Conservation (phyloP, 2,329 filamentous ascomycete genomes). For the Lecanicillium sp. region DNA sequence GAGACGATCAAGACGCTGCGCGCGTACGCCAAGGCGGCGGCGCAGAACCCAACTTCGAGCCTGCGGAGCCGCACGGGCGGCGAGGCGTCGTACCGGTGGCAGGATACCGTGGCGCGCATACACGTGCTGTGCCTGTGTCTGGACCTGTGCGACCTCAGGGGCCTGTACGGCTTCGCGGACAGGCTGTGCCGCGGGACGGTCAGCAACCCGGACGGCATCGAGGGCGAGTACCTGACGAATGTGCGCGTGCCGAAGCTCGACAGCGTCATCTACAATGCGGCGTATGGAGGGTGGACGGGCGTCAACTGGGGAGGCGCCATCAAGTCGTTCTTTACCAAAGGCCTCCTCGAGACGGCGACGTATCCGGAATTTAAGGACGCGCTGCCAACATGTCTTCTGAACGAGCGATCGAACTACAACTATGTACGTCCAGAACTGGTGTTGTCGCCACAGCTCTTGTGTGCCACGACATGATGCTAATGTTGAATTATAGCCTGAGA, state of each 20-base stretch:
- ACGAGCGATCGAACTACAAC: slow-evolving; percentile 29
- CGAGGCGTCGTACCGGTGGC: slow-evolving; percentile 22
- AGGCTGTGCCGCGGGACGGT: slow-evolving; percentile 39
- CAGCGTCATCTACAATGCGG: slow-evolving; percentile 77
- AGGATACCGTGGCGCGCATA: slow-evolving; percentile 42
- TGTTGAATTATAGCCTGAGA: slow-evolving; percentile 35
- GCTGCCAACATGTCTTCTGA: slow-evolving; percentile 39
- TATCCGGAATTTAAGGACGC: slow-evolving; percentile 74
- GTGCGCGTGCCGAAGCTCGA: slow-evolving; percentile 66
- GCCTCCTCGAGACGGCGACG: slow-evolving; percentile 62
- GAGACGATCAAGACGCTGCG: slow-evolving; percentile 63
- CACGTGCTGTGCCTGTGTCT: slow-evolving; percentile 54
- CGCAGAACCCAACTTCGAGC: slow-evolving; percentile 27
- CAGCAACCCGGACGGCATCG: slow-evolving; percentile 36
- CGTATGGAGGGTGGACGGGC: slow-evolving; percentile 80
- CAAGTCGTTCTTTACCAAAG: slow-evolving; percentile 46
- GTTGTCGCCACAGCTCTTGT: not conserved
- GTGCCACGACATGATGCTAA: not conserved
- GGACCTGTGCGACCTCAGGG: slow-evolving; percentile 54
- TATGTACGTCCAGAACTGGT: slow-evolving; percentile 24
- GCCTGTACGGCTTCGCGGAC: slow-evolving; percentile 43
- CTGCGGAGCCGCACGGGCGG: slow-evolving; percentile 33
- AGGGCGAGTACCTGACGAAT: slow-evolving; percentile 32
- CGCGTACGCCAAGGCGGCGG: slow-evolving; percentile 46
- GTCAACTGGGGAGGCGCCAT: slow-evolving; percentile 61